Base-by-base conservation (phyloP, 1,139 yeast species). In the Pichia sp. region DNA sequence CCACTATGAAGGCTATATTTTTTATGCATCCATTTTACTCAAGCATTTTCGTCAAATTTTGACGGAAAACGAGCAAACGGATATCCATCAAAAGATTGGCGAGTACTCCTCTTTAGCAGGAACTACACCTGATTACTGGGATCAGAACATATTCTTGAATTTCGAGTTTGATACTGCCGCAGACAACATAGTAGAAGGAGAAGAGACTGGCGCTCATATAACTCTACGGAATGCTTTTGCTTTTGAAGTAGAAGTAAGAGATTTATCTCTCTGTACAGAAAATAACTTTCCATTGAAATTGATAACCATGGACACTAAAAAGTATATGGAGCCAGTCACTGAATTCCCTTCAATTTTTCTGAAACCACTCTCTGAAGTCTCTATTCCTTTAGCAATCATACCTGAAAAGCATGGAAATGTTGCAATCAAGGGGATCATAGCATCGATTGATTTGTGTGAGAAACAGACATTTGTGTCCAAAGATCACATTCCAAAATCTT, bases 211-310 rank as follows among this genome's bases (percentile, higher is more conserved):
- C 59, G 70, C 86, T 34, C 69, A 74, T 19, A 72, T 89, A 1
- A 73, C 76, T 2, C 64, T 93, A 8, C 93, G 87, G 64, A 93
- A 93, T 65, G 96, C 97, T 2, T 90, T 83, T 70, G 80, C 82
- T 10, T 90, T 89, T 68, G 90, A 85, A 50, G 70, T 92, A 10
- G 85, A 82, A 47, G 72, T 93, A 4, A 73, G 74, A 38, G 82
- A 81, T 49, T 67, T 89, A 2, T 68, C 71, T 44, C 70, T 85
- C 3, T 73, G 72, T 0, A 68, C 79, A 68, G 16, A 60, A 7
- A 66, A 69, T 15, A 61, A 54, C 5, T 67, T 69, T 49, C 50
- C 56, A 19, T 13, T 58, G 11, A 52, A 51, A 8, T 6, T 51
- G 5, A 13, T 16, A n/a, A 31, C 52, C 1, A 11, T 47, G 2